Evolutionary conservation across 2,329 filamentous ascomycete species (phyloP).

Genomic region (Westerdykella ornata): DNA sequence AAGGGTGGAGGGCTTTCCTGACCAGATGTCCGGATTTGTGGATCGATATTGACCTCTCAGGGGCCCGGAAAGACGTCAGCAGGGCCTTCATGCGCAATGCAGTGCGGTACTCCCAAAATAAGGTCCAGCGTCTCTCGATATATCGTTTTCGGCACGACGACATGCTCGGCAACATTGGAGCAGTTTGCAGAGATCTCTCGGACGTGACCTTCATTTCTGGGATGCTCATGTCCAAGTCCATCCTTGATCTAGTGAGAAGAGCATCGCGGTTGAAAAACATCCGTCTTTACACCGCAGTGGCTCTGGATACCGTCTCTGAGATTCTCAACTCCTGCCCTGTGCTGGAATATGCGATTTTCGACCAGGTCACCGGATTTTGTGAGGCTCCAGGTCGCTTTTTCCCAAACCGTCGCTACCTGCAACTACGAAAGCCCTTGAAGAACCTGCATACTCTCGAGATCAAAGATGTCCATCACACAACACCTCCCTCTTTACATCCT

Average conservation of each 20-base stretch:
- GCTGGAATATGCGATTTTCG: conserved; percentile 12
- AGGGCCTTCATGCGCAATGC: conserved; percentile 39
- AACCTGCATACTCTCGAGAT: conserved; percentile 15
- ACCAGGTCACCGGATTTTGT: too few relatives aligned
- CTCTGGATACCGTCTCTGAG: conserved; percentile 19
- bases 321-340: conserved; percentile 23
- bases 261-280: conserved; percentile 23
- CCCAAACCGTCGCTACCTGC: too few relatives aligned
- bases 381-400: too few relatives aligned
- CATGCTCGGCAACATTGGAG: conserved; percentile 37
- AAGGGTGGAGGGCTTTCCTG: conserved; percentile 50
- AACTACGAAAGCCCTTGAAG: too few relatives aligned
- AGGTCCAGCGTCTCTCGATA: conserved; percentile 29
- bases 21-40: conserved; percentile 44
- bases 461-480: too few relatives aligned
- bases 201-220: conserved; percentile 28
- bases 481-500: too few relatives aligned
- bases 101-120: conserved; percentile 36
- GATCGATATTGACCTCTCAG: conserved; percentile 49
- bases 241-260: conserved; percentile 25
- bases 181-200: conserved; percentile 31
- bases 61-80: conserved; percentile 40
- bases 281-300: conserved; percentile 19
- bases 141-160: conserved; percentile 37
- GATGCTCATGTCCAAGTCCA: conserved; percentile 19